Percentiles rank a stretch among this genome's conserved stretches.
phyloP scores from a whole-genome alignment of 371 early-diverging fungal species.

The Amoeboaphelidium occidentale region DNA sequence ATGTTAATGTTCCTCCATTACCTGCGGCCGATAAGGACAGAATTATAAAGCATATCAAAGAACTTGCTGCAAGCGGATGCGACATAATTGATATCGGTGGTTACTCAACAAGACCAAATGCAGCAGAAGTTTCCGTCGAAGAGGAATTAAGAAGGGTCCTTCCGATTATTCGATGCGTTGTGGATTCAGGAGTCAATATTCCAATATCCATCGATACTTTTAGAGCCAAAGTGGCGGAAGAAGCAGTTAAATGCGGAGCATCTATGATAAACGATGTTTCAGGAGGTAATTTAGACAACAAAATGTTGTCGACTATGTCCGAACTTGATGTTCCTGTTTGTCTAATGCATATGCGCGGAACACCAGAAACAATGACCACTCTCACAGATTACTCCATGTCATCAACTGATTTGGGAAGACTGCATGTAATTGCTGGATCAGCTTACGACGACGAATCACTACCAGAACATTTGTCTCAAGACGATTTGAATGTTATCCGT shows the following conservation, averaged over 20 bases:
- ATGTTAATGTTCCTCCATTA: too few relatives aligned
- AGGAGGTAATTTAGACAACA: conserved; percentile 56
- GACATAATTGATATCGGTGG: conserved; percentile 92
- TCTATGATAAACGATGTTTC: conserved; percentile 82
- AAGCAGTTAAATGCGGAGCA: conserved; percentile 61
- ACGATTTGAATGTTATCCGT: conserved; percentile 33
- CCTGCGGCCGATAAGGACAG: not conserved
- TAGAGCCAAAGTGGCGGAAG: conserved; percentile 51
- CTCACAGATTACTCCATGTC: conserved; percentile 54
- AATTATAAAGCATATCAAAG: conserved; percentile 20
- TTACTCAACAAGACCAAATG: conserved; percentile 71
- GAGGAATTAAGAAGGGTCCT: conserved; percentile 57
- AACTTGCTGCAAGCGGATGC: conserved; percentile 51
- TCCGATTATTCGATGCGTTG: conserved; percentile 36
- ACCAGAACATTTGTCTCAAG: too few relatives aligned
- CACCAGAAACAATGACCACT: conserved; percentile 60
- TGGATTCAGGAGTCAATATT: conserved; percentile 18
- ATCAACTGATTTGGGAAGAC: too few relatives aligned
- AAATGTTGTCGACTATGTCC: conserved; percentile 54
- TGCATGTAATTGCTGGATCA: too few relatives aligned
- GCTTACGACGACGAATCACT: too few relatives aligned
- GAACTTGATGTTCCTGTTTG: conserved; percentile 56
- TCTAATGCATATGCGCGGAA: conserved; percentile 92
- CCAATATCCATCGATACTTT: conserved; percentile 88
- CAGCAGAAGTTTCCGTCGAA: conserved; percentile 42